A percentile compares a stretch with the other conserved stretches of the same genome.
Conservation (phyloP, 495 filamentous ascomycete species). For the Xylaria palmicola region DNA sequence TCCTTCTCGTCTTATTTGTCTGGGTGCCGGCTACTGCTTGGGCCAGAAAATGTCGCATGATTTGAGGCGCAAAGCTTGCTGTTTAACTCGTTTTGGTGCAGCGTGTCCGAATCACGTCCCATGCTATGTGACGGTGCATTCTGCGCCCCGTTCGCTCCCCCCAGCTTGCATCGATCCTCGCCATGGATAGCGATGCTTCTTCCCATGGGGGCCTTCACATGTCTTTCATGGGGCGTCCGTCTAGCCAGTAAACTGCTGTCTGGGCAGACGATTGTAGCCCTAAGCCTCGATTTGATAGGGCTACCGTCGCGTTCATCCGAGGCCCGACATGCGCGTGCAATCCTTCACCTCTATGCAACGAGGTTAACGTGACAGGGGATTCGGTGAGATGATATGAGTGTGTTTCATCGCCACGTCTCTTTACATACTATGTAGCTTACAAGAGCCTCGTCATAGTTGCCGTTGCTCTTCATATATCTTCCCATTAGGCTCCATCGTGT, state of each 20-base stretch:
- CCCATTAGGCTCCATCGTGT: conserved; percentile 3
- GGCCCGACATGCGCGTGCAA: conserved; percentile 1
- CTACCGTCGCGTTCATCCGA: background rate
- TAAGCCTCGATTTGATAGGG: background rate
- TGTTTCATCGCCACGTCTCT: conserved; percentile 4
- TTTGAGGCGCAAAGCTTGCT: background rate
- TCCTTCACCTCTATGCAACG: background rate
- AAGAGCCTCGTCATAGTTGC: conserved; percentile 4
- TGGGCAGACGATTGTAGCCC: conserved; percentile 3
- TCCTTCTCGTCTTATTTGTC: background rate
- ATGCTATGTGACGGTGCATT: background rate
- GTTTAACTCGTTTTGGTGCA: background rate
- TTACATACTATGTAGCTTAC: background rate
- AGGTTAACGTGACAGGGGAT: background rate
- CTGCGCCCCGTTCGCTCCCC: conserved; percentile 2
- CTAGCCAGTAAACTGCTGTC: background rate
- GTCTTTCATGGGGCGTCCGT: background rate
- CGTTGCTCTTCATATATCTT: conserved; percentile 11
- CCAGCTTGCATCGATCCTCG: conserved; percentile 10
- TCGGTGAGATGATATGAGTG: conserved; percentile 3
- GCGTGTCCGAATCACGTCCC: background rate
- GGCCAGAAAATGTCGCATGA: background rate
- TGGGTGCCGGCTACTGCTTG: background rate
- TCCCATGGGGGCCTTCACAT: background rate
- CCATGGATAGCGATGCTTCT: too few species aligned